Conservation (phyloP, 306 rosid genomes). For the barrel medic (Medicago truncatula) region DNA sequence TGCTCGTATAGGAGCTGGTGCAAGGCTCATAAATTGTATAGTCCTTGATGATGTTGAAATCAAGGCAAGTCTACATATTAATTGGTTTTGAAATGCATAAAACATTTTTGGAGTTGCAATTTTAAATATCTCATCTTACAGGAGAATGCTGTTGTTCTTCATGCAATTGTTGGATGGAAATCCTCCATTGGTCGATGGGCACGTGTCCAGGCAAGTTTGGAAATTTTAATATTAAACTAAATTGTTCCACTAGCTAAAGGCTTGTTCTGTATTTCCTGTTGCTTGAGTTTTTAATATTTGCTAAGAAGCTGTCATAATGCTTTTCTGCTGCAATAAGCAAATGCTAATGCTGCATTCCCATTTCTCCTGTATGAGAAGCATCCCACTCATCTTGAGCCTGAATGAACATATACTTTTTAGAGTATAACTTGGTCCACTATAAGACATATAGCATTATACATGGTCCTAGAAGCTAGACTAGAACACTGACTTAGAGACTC, state of each 20-base stretch:
- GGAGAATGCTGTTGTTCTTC: slow-evolving; percentile 89
- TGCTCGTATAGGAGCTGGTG: slow-evolving; percentile 95
- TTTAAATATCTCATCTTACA: slow-evolving; percentile 45
- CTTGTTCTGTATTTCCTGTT: slow-evolving; percentile 10
- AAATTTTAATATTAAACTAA: slow-evolving; percentile 18
- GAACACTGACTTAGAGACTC: background rate
- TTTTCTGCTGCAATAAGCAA: slow-evolving; percentile 5
- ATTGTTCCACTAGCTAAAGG: slow-evolving; percentile 12
- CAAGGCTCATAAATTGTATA: slow-evolving; percentile 87
- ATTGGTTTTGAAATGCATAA: slow-evolving; percentile 27
- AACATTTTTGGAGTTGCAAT: slow-evolving; percentile 4
- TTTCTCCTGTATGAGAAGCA: slow-evolving; percentile 25
- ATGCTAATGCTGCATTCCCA: slow-evolving; percentile 15
- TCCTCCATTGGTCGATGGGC: slow-evolving; percentile 92
- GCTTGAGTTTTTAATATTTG: slow-evolving; percentile 24
- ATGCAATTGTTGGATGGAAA: slow-evolving; percentile 98
- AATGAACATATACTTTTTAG: slow-evolving; percentile 3
- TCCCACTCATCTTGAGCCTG: slow-evolving; percentile 27
- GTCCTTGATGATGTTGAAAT: slow-evolving; percentile 90
- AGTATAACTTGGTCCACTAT: background rate
- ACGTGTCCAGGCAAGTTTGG: slow-evolving; percentile 78
- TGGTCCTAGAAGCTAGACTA: background rate
- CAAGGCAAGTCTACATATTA: slow-evolving; percentile 56
- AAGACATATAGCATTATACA: slow-evolving; percentile 18
- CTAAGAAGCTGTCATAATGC: slow-evolving; percentile 1